Conservation (phyloP, 1,139 yeast species). For the Taphrina flavorubra region DNA sequence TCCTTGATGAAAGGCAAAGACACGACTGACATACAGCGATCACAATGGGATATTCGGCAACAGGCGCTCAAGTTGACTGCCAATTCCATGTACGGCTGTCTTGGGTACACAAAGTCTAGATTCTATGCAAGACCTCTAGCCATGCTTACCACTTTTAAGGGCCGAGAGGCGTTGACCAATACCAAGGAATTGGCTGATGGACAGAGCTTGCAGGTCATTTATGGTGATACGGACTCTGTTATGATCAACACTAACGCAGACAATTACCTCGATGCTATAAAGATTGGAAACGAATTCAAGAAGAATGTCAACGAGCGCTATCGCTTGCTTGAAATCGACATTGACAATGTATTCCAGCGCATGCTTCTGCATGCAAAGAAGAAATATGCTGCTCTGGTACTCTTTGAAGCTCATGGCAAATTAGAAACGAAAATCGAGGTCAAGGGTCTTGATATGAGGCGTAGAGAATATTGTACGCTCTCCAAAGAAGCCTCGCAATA, state of each 20-base stretch:
- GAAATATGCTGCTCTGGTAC: constrained; percentile 92
- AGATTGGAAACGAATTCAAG: constrained; percentile 85
- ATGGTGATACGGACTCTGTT: constrained; percentile 99
- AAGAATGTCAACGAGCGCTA: constrained; percentile 85
- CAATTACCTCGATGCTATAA: constrained; percentile 71
- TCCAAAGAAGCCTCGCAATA: constrained; percentile 83
- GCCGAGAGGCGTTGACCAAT: constrained; percentile 92
- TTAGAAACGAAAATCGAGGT: constrained; percentile 73
- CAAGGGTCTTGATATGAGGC: constrained; percentile 94
- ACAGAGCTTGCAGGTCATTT: constrained; percentile 80
- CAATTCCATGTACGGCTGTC: constrained; percentile 98
- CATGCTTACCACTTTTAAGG: constrained; percentile 91
- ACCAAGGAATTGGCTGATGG: constrained; percentile 92
- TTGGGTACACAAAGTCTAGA: constrained; percentile 88
- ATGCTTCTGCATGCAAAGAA: constrained; percentile 91
- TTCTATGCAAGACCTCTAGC: constrained; percentile 97
- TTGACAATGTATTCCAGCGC: constrained; percentile 88
- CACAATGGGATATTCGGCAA: constrained; percentile 85
- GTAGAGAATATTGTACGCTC: constrained; percentile 93
- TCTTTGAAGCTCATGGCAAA: constrained; percentile 56
- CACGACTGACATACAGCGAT: constrained; percentile 65
- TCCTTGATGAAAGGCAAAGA: constrained; percentile 76
- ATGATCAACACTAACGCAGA: constrained; percentile 93
- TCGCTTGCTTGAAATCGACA: constrained; percentile 85
- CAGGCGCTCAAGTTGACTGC: constrained; percentile 96